Evolutionary conservation across 78 protist species (phyloP).

Genomic region (slime mould (Dictyostelium discoideum)): dicty_2.7 NC_007090.3:3744501-3745000

Average conservation of each 20-base stretch:
- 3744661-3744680: not conserved
- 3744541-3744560: not conserved
- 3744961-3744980: not conserved
- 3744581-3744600: not conserved
- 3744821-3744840: not conserved
- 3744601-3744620: not conserved
- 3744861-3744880: not conserved
- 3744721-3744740: not conserved
- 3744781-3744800: not conserved
- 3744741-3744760: not conserved
- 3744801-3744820: not conserved
- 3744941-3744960: not conserved
- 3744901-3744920: no score
- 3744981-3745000: not conserved
- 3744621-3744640: not conserved
- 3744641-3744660: not conserved
- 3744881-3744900: not conserved
- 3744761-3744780: not conserved
- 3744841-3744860: not conserved
- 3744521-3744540: not conserved
- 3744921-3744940: no score
- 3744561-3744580: not conserved
- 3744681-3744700: conserved; percentile 2
- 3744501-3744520: not conserved
- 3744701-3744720: not conserved